These are phyloP conservation scores for Austroboletus novae-zelandiae DNA, from an alignment of 1,284 basidiomycete species.

Conservation along the genomic window DNA sequence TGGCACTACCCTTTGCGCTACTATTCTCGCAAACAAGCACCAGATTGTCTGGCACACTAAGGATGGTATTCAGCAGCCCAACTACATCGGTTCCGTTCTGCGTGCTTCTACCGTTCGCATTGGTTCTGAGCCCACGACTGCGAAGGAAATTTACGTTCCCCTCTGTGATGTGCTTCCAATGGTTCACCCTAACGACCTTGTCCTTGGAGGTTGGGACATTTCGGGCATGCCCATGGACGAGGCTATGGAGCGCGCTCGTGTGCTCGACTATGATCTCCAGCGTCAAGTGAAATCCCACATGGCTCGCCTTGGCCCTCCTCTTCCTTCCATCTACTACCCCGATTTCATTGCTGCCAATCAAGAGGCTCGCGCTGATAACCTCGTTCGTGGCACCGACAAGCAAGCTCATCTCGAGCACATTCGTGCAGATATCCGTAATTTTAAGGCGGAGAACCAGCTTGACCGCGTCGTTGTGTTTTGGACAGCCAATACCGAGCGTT, in stretches of 20 bases:
- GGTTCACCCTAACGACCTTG: constrained; percentile 98
- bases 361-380: constrained; percentile 91
- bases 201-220: constrained; percentile 98
- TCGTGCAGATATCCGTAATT: constrained; percentile 89
- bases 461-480: constrained; percentile 93
- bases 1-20: constrained; percentile 91
- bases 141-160: constrained; percentile 93
- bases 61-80: constrained; percentile 88
- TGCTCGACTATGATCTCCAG: constrained; percentile 96
- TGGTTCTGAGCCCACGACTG: constrained; percentile 78
- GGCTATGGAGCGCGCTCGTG: constrained; percentile 92
- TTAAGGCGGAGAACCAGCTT: constrained; percentile 83
- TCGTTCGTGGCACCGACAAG: constrained; percentile 87
- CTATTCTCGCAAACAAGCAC: constrained; percentile 95
- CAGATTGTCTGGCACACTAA: constrained; percentile 96
- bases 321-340: constrained; percentile 95
- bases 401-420: constrained; percentile 90
- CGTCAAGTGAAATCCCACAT: constrained; percentile 90
- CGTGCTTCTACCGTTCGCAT: constrained; percentile 94
- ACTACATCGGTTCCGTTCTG: constrained; percentile 94
- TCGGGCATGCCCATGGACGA: constrained; percentile 82
- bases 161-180: constrained; percentile 94
- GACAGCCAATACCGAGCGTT: constrained; percentile 99
- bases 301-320: constrained; percentile 77
- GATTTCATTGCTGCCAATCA: constrained; percentile 99